Percentiles rank a stretch among this genome's conserved stretches.
These are phyloP conservation scores for Morella rubra DNA, from an alignment of 306 rosid genomes.

Conservation along the genomic window DNA sequence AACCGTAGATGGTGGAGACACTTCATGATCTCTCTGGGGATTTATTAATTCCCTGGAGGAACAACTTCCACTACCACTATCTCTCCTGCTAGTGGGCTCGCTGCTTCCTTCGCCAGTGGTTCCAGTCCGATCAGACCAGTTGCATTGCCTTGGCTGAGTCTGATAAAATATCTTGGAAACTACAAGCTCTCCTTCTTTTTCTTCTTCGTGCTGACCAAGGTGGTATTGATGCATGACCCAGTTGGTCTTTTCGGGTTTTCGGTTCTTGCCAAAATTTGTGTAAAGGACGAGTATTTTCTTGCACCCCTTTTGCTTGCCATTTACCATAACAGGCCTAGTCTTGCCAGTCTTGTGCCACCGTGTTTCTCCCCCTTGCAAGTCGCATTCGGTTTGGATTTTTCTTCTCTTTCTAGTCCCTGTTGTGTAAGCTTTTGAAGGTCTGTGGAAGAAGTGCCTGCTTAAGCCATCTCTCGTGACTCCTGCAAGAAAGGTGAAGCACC, in stretches of 20 bases:
- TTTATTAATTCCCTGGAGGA: slow-evolving; percentile 61
- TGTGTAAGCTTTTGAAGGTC: slow-evolving; percentile 98
- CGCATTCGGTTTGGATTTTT: slow-evolving; percentile 84
- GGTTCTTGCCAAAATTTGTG: slow-evolving; percentile 89
- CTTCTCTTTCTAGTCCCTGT: slow-evolving; percentile 97
- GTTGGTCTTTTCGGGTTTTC: slow-evolving; percentile 92
- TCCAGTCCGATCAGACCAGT: slow-evolving; percentile 68
- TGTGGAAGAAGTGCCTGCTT: slow-evolving; percentile 92
- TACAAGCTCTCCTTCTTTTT: slow-evolving; percentile 92
- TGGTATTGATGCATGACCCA: slow-evolving; percentile 99
- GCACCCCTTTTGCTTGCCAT: slow-evolving; percentile 89
- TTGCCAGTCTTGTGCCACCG: slow-evolving; percentile 99
- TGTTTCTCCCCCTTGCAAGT: slow-evolving; percentile 82
- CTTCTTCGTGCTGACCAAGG: slow-evolving; percentile 83
- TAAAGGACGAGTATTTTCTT: slow-evolving; percentile 91
- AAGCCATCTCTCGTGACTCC: slow-evolving; percentile 93
- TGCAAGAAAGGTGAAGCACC: slow-evolving; percentile 22
- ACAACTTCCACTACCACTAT: slow-evolving; percentile 66
- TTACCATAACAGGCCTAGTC: slow-evolving; percentile 84
- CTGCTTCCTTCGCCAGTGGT: slow-evolving; percentile 48
- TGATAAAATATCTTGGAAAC: slow-evolving; percentile 93
- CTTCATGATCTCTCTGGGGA: slow-evolving; percentile 42
- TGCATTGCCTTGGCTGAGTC: slow-evolving; percentile 95
- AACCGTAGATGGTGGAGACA: slow-evolving; percentile 46
- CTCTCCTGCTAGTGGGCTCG: slow-evolving; percentile 42